These are phyloP conservation scores for Flammula alnicola DNA, from an alignment of 1,284 basidiomycete species.

Conservation along the genomic window DNA sequence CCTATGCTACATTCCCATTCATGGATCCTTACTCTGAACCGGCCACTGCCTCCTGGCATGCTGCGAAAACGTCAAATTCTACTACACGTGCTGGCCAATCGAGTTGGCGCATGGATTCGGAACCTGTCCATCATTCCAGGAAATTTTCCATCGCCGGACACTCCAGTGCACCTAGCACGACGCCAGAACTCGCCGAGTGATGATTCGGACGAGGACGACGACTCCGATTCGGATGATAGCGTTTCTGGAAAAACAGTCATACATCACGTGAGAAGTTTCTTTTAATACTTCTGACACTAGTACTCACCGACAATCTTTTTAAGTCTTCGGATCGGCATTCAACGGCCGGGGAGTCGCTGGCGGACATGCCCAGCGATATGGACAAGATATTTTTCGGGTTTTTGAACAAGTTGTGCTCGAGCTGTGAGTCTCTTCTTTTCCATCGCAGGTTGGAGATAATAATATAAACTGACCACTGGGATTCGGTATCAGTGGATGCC, in stretches of 20 bases:
- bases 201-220: conserved; percentile 43
- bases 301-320: conserved; percentile 10
- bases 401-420: conserved; percentile 88
- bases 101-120: conserved; percentile 31
- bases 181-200: conserved; percentile 43
- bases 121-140: conserved; percentile 14
- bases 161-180: conserved; percentile 32
- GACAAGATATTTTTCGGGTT: conserved; percentile 94
- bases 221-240: conserved; percentile 33
- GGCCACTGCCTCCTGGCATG: conserved; percentile 18
- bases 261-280: conserved; percentile 21
- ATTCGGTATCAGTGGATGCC: conserved; percentile 73
- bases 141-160: conserved; percentile 34
- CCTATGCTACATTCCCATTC: conserved; percentile 26
- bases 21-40: conserved; percentile 24
- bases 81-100: conserved; percentile 23
- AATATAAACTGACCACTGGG: not conserved
- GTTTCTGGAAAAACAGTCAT: conserved; percentile 19
- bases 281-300: conserved; percentile 11
- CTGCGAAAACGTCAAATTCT: conserved; percentile 17
- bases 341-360: conserved; percentile 59
- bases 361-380: conserved; percentile 82
- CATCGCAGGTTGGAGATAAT: conserved; percentile 18
- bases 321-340: conserved; percentile 23
- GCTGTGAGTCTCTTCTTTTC: conserved; percentile 63